These are phyloP conservation scores for Amanita molliuscula DNA, from an alignment of 768 basidiomycete genomes.

Conservation along the genomic window DNA sequence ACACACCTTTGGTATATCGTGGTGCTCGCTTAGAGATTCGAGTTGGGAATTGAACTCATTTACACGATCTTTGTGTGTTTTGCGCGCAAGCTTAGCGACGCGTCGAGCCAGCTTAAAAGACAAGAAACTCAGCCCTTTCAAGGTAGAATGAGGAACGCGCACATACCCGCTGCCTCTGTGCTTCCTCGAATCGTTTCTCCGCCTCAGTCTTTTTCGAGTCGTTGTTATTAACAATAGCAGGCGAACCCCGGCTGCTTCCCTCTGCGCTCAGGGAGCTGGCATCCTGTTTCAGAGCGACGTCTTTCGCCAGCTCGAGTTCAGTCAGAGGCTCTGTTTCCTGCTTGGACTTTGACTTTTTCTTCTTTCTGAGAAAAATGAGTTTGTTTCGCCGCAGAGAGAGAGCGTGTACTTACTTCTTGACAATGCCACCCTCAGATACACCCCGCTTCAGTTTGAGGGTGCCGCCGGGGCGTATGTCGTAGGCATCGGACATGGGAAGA, in stretches of 20 bases:
- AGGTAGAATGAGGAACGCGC: neutral
- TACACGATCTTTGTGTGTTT: conserved; percentile 92
- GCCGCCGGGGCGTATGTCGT: conserved; percentile 77
- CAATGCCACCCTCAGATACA: conserved; percentile 65
- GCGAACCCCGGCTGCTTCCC: conserved; percentile 51
- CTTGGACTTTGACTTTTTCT: conserved; percentile 69
- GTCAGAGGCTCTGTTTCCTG: conserved; percentile 35
- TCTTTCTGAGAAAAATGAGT: conserved; percentile 47
- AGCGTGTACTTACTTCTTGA: conserved; percentile 58
- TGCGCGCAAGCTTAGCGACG: conserved; percentile 67
- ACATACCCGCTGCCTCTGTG: conserved; percentile 71
- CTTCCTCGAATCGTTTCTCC: conserved; percentile 80
- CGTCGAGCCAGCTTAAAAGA: conserved; percentile 53
- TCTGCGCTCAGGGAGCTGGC: conserved; percentile 35
- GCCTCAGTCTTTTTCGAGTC: conserved; percentile 71
- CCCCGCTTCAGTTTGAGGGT: conserved; percentile 87
- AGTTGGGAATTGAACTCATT: conserved; percentile 83
- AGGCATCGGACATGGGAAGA: conserved; percentile 56
- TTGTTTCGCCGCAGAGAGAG: conserved; percentile 7
- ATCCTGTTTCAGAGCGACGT: conserved; percentile 37
- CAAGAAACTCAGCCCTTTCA: neutral
- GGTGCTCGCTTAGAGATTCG: conserved; percentile 84
- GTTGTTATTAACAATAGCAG: conserved; percentile 37
- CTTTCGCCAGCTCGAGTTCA: conserved; percentile 40
- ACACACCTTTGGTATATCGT: conserved; percentile 84